Percentiles rank a stretch among this genome's conserved stretches.
Conservation (phyloP, 2,329 filamentous ascomycete species). For the Metarhizium robertsii region DNA sequence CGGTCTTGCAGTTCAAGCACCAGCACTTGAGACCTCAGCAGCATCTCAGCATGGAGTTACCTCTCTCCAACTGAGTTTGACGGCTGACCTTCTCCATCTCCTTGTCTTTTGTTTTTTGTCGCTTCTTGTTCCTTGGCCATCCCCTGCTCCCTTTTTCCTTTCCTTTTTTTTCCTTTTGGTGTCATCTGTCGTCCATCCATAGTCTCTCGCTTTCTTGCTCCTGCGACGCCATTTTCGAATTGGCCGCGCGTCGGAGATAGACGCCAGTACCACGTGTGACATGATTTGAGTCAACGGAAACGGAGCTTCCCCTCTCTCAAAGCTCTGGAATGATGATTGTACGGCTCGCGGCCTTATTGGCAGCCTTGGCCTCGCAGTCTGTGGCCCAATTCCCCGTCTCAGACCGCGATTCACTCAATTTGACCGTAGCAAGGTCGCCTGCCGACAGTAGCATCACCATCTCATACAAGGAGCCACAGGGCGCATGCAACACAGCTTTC, state of each 20-base stretch:
- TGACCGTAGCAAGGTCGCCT: conserved; percentile 52
- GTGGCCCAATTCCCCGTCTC: conserved; percentile 25
- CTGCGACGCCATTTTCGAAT: not conserved
- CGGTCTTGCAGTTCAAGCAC: too few relatives aligned
- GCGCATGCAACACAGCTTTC: conserved; percentile 57
- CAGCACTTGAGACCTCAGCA: too few relatives aligned
- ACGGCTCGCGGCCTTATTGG: conserved; percentile 10
- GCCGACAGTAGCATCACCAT: conserved; percentile 56
- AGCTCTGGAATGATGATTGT: conserved; percentile 7
- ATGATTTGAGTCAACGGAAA: conserved; percentile 1
- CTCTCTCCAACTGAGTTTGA: too few relatives aligned
- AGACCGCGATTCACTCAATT: conserved; percentile 24
- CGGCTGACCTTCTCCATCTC: not conserved
- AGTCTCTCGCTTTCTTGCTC: not conserved
- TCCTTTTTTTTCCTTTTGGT: too few relatives aligned
- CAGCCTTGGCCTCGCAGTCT: conserved; percentile 7
- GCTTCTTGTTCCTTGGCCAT: not conserved
- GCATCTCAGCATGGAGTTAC: too few relatives aligned
- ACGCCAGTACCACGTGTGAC: not conserved
- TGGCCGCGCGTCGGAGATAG: not conserved
- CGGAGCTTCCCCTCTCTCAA: not conserved
- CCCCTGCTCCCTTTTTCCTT: not conserved
- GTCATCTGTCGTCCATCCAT: not conserved
- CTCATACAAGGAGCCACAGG: conserved; percentile 53
- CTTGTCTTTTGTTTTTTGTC: not conserved